These are phyloP conservation scores for Botrytis hyacinthi DNA, from an alignment of 2,329 filamentous ascomycete species.

Conservation along the genomic window DNA sequence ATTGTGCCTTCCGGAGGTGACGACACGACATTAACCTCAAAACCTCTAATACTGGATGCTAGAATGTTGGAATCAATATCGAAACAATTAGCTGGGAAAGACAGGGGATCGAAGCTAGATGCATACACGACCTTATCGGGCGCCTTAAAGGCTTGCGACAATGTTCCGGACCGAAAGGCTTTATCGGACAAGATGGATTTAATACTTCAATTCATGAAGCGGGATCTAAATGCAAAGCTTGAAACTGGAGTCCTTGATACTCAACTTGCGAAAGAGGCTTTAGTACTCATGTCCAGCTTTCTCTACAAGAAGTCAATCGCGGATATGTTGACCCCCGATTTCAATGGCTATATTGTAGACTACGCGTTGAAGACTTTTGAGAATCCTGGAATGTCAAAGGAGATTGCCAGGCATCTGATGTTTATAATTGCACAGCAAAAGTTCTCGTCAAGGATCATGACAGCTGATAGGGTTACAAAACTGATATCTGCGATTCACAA, in stretches of 20 bases:
- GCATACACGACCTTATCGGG: slow-evolving; percentile 79
- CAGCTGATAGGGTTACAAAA: slow-evolving; percentile 63
- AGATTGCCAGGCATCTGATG: slow-evolving; percentile 75
- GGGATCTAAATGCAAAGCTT: slow-evolving; percentile 69
- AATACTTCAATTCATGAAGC: slow-evolving; percentile 77
- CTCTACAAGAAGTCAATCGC: slow-evolving; percentile 72
- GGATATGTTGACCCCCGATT: slow-evolving; percentile 70
- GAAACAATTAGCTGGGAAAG: slow-evolving; percentile 73
- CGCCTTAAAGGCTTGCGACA: slow-evolving; percentile 77
- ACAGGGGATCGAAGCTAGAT: slow-evolving; percentile 72
- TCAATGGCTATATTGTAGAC: slow-evolving; percentile 76
- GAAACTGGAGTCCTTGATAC: slow-evolving; percentile 58
- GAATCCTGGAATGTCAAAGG: slow-evolving; percentile 68
- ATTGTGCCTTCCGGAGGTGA: slow-evolving; percentile 52
- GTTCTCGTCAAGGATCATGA: slow-evolving; percentile 74
- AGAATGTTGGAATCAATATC: slow-evolving; percentile 84
- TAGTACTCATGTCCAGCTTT: slow-evolving; percentile 75
- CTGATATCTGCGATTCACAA: slow-evolving; percentile 69
- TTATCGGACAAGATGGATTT: slow-evolving; percentile 73
- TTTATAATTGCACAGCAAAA: slow-evolving; percentile 77
- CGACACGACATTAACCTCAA: neutral
- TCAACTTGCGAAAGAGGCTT: slow-evolving; percentile 71
- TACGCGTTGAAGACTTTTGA: slow-evolving; percentile 73
- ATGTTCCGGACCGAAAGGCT: slow-evolving; percentile 71
- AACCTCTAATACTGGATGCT: slow-evolving; percentile 39